Evolutionary conservation across 208 protist species (phyloP).

Genomic region (Trypanosoma congolense): DNA sequence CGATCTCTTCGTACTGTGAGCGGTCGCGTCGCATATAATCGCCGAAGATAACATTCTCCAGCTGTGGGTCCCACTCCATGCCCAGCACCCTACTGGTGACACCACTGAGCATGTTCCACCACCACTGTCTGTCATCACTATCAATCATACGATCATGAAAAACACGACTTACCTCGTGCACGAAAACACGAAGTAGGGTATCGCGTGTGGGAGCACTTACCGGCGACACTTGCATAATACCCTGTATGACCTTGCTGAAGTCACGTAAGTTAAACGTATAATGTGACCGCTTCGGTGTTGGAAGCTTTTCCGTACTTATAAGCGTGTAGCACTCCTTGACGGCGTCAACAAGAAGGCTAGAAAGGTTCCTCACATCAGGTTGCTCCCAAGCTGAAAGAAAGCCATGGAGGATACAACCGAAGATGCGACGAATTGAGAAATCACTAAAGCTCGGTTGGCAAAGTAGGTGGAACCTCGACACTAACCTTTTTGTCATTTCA

Average conservation of each 20-base stretch:
- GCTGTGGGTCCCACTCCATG: slow-evolving; percentile 55
- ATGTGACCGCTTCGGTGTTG: slow-evolving; percentile 96
- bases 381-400: slow-evolving; percentile 73
- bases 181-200: slow-evolving; percentile 84
- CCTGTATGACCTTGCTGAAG: slow-evolving; percentile 96
- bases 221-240: slow-evolving; percentile 88
- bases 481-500: slow-evolving; percentile 89
- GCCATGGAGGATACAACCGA: slow-evolving; percentile 93
- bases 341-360: slow-evolving; percentile 83
- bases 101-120: slow-evolving; percentile 72
- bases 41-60: slow-evolving; percentile 81
- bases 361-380: slow-evolving; percentile 40
- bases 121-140: slow-evolving; percentile 87
- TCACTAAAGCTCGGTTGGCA: slow-evolving; percentile 90
- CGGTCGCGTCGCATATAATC: slow-evolving; percentile 92
- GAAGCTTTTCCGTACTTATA: slow-evolving; percentile 92
- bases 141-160: slow-evolving; percentile 97
- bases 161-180: slow-evolving; percentile 94
- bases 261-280: slow-evolving; percentile 99
- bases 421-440: slow-evolving; percentile 89
- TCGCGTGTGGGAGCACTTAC: slow-evolving; percentile 37
- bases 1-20: slow-evolving; percentile 74
- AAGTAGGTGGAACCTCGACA: slow-evolving; percentile 92
- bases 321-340: slow-evolving; percentile 94
- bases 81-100: slow-evolving; percentile 54